These are phyloP conservation scores for Kwoniella pini DNA, from an alignment of 768 basidiomycete genomes.

Conservation along the genomic window DNA sequence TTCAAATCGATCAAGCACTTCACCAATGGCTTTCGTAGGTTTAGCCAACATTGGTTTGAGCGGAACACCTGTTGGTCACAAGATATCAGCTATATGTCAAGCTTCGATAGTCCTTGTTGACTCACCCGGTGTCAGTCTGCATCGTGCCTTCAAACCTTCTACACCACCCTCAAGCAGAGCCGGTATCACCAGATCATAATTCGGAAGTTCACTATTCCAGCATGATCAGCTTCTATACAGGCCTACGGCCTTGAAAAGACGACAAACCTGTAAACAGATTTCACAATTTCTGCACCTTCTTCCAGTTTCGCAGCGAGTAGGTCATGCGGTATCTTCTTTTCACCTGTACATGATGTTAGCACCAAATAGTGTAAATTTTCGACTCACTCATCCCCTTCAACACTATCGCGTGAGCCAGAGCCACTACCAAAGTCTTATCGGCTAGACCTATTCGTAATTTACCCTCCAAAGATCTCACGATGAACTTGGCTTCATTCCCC, in stretches of 20 bases:
- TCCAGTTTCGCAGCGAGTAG: conserved; percentile 72
- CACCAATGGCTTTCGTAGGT: conserved; percentile 96
- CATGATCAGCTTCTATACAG: background rate
- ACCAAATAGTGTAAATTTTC: conserved; percentile 11
- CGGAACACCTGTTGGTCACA: conserved; percentile 61
- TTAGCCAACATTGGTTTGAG: conserved; percentile 99
- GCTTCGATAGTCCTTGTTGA: background rate
- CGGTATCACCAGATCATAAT: conserved; percentile 88
- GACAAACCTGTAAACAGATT: conserved; percentile 84
- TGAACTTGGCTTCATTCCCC: conserved; percentile 91
- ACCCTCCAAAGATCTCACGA: conserved; percentile 91
- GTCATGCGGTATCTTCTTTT: conserved; percentile 74
- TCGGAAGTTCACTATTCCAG: conserved; percentile 75
- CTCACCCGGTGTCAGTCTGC: conserved; percentile 85
- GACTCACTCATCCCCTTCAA: conserved; percentile 67
- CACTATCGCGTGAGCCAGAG: conserved; percentile 87
- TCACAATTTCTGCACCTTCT: conserved; percentile 73
- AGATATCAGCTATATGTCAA: conserved; percentile 8
- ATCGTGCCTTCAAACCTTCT: conserved; percentile 66
- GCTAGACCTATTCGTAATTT: conserved; percentile 97
- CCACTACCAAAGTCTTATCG: conserved; percentile 90
- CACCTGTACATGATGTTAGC: conserved; percentile 58
- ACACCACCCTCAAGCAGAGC: conserved; percentile 79
- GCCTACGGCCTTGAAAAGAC: background rate
- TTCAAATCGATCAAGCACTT: conserved; percentile 96